Conservation (phyloP, 2,329 filamentous ascomycete genomes). For the Myriosclerotinia duriaeana region DNA sequence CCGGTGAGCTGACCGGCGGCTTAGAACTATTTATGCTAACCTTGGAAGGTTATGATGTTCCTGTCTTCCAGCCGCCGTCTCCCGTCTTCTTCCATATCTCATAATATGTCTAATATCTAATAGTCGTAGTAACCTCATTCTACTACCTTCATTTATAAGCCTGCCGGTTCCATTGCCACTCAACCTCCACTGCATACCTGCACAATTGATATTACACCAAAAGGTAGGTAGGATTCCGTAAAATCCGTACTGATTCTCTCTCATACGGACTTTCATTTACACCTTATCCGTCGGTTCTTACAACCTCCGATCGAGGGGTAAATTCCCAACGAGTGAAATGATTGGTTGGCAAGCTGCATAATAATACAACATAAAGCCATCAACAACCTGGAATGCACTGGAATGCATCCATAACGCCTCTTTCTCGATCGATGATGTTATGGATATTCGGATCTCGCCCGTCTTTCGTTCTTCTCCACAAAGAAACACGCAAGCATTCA, state of each 20-base stretch:
- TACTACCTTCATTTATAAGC: background rate
- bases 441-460: slow-evolving; percentile 1
- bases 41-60: too few species aligned
- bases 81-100: background rate
- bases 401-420: slow-evolving; percentile 12
- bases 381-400: background rate
- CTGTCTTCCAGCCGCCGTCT: background rate
- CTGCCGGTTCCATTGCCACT: background rate
- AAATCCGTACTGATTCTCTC: too few species aligned
- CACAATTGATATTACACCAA: background rate
- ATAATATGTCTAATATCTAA: background rate
- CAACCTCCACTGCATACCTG: background rate
- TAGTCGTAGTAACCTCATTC: background rate
- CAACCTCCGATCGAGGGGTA: slow-evolving; percentile 30
- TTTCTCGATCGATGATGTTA: slow-evolving; percentile 25
- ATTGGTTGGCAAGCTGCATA: slow-evolving; percentile 20
- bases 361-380: background rate
- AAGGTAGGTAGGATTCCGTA: too few species aligned
- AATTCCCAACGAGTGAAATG: slow-evolving; percentile 11
- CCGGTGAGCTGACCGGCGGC: background rate
- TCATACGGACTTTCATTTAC: slow-evolving; percentile 1
- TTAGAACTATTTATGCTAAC: background rate
- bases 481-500: slow-evolving; percentile 26
- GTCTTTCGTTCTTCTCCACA: slow-evolving; percentile 6
- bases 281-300: slow-evolving; percentile 12